phyloP scores from a whole-genome alignment of 768 basidiomycete genomes.

The Tylopilus rubrobrunneus region DNA sequence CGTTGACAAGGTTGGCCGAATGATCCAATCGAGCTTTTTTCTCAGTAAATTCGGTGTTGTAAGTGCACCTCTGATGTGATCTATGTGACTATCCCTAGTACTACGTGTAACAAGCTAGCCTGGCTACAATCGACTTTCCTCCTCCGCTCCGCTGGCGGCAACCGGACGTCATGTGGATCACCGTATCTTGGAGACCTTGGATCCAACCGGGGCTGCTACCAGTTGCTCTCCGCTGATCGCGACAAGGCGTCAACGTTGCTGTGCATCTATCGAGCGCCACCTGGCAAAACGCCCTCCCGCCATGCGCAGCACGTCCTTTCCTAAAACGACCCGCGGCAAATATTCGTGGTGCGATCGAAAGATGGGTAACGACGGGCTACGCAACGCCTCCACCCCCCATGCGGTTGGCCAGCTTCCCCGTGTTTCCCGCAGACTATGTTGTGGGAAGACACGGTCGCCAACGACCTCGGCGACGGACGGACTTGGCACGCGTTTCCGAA shows the following conservation, averaged over 20 bases:
- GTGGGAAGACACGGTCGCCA: too few species aligned
- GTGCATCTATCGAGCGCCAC: background rate
- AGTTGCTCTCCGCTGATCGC: background rate
- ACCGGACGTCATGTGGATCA: background rate
- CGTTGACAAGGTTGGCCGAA: background rate
- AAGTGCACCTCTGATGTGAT: background rate
- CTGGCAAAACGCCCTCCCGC: background rate
- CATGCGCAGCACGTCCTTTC: background rate
- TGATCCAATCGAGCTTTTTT: background rate
- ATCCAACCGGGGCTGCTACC: background rate
- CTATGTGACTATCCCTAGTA: background rate
- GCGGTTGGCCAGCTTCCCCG: too few species aligned
- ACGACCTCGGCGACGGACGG: background rate
- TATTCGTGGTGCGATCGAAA: background rate
- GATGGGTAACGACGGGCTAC: background rate
- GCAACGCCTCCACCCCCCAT: background rate
- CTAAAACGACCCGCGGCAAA: background rate
- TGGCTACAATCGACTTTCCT: background rate
- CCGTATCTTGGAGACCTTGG: background rate
- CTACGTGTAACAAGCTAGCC: background rate
- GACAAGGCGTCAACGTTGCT: background rate
- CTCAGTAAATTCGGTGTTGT: background rate
- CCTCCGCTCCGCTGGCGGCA: background rate
- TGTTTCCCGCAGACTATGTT: too few species aligned
- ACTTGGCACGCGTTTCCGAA: too few species aligned